Evolutionary conservation across 495 filamentous ascomycete genomes (phyloP).

Genomic region (Tuber microsphaerosporum): DNA sequence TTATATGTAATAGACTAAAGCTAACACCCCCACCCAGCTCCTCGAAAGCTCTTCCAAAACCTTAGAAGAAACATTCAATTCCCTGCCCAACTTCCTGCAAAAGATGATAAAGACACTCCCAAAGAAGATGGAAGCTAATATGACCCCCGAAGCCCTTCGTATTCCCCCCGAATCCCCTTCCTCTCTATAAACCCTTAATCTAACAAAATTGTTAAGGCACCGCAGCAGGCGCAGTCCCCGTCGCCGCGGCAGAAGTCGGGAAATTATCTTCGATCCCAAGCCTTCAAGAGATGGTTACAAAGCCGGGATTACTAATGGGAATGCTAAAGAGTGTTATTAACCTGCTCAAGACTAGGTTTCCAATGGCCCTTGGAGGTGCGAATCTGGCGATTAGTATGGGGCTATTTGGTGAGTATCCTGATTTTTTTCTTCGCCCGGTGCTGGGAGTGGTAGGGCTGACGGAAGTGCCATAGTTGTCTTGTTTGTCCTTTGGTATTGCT

Average conservation of each 20-base stretch:
- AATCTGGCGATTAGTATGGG: slow-evolving; percentile 82
- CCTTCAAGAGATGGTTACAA: slow-evolving; percentile 72
- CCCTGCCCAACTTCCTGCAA: slow-evolving; percentile 74
- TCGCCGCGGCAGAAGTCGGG: slow-evolving; percentile 47
- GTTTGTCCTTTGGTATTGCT: slow-evolving; percentile 93
- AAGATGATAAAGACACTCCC: slow-evolving; percentile 80
- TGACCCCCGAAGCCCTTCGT: slow-evolving; percentile 68
- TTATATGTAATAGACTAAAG: neutral
- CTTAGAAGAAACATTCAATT: slow-evolving; percentile 65
- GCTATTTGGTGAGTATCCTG: slow-evolving; percentile 60
- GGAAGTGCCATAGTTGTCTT: slow-evolving; percentile 57
- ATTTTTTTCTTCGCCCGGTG: neutral
- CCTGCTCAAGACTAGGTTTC: slow-evolving; percentile 74
- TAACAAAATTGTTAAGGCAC: neutral
- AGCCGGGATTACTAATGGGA: slow-evolving; percentile 71
- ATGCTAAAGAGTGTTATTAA: slow-evolving; percentile 81
- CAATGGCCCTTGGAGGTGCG: slow-evolving; percentile 69
- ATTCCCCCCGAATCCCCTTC: neutral
- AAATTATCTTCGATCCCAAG: slow-evolving; percentile 51
- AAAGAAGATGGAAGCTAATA: slow-evolving; percentile 62
- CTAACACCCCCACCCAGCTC: slow-evolving; percentile 48
- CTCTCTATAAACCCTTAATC: neutral
- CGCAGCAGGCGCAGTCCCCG: slow-evolving; percentile 26
- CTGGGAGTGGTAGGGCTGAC: neutral
- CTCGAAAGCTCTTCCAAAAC: slow-evolving; percentile 71